Evolutionary conservation across 768 basidiomycete genomes (phyloP), one percentile per base, ranked within the genome.

Genomic region (Boletus tylopilopsis): DNA sequence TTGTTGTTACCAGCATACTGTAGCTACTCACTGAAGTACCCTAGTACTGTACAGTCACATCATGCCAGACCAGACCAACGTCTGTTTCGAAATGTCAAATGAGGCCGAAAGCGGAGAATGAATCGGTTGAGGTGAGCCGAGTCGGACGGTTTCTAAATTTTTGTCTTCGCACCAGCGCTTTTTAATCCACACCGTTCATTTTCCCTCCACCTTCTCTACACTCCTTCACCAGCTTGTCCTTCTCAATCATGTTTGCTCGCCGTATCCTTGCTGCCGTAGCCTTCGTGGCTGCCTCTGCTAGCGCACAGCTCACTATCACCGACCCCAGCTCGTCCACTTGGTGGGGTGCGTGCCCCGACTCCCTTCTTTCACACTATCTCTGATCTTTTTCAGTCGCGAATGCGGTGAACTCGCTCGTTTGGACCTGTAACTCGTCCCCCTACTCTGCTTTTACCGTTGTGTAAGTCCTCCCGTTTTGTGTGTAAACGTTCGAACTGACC

Each of bases 321-420:
- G 58, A 63, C 35, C 84, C 84, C 2, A 68, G 71, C 27, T 35
- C 71, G 2, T 44, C 67, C 55, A 60, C 68, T 8, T 85, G 83
- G 83, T 85, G 84, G 84, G 78, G 84, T 85, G 51, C 42, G 80
- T 74, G 13, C 22, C n/a, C 27, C 35, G 7, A 42, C 8, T 9
- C 37, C 11, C 29, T 39, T 30, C 44, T 9, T n/a, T n/a, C n/a
- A n/a, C n/a, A n/a, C 27, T 34, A 21, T 23, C 32, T 30, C 23
- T 38, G 2, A 49, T 25, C 16, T 36, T 46, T 36, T 27, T 16
- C 24, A 87, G 85, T 87, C 48, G 74, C 79, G 10, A 53, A 72
- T 45, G 79, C 81, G 9, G 21, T 41, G n/a, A 87, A 87, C 63
- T 73, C 71, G n/a, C 58, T 87, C 36, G 57, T 66, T 3, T 87